A percentile compares a stretch with the other conserved stretches of the same genome.
Evolutionary conservation across 371 early-diverging fungal species (phyloP).

Genomic region (Sanchytrium tribonematis): DNA sequence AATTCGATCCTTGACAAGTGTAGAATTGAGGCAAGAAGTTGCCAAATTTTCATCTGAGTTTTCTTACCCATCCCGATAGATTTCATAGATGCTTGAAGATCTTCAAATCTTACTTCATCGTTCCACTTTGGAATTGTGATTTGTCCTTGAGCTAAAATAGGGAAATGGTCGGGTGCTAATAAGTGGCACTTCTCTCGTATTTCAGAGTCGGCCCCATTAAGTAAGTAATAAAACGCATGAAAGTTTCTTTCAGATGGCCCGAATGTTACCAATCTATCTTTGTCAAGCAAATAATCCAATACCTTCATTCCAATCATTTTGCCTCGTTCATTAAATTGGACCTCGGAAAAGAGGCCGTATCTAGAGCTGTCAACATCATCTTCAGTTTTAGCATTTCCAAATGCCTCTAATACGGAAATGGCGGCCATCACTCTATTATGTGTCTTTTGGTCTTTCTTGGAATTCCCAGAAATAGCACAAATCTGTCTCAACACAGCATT

Average conservation of each 20-base stretch:
- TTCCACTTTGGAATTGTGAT: constrained; percentile 8
- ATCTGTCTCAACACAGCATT: constrained; percentile 30
- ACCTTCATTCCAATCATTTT: constrained; percentile 55
- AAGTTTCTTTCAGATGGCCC: constrained; percentile 45
- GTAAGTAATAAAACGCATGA: constrained; percentile 59
- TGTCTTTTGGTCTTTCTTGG: constrained; percentile 37
- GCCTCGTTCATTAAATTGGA: constrained; percentile 56
- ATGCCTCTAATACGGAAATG: constrained; percentile 32
- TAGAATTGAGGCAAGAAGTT: constrained; percentile 57
- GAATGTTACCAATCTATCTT: constrained; percentile 30
- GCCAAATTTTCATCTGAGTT: constrained; percentile 46
- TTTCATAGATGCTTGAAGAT: constrained; percentile 43
- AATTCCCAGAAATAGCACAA: constrained; percentile 32
- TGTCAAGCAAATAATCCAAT: constrained; percentile 60
- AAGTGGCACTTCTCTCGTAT: neutral
- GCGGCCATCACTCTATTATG: constrained; percentile 36
- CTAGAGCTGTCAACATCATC: constrained; percentile 42
- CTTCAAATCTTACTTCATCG: constrained; percentile 26
- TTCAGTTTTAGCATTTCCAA: constrained; percentile 39
- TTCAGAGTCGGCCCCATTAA: constrained; percentile 15
- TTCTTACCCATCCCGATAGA: constrained; percentile 44
- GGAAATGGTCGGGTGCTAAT: constrained; percentile 5
- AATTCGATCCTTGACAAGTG: constrained; percentile 69
- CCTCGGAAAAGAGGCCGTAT: constrained; percentile 49
- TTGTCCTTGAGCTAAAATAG: constrained; percentile 10